Percentiles rank a stretch among this genome's conserved stretches.
Evolutionary conservation across 169 alveolate species (phyloP).

Genomic region (Plasmodium cynomolgi): DNA sequence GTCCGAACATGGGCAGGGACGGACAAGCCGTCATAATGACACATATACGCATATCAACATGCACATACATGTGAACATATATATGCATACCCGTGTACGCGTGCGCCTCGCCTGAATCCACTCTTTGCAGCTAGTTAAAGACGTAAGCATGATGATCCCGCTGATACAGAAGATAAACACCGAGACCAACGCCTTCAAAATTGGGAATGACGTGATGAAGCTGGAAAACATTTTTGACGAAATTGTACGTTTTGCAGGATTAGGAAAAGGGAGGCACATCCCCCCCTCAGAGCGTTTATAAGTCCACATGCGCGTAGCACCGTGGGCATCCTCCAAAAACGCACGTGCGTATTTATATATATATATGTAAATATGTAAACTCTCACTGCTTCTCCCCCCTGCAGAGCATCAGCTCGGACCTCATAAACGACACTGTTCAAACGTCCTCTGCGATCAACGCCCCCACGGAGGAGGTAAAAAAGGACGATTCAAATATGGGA

Average conservation of each 20-base stretch:
- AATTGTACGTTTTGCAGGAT: conserved; percentile 18
- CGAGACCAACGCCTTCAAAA: conserved; percentile 66
- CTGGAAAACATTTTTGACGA: conserved; percentile 67
- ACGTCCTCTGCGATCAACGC: conserved; percentile 59
- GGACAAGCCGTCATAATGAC: neutral
- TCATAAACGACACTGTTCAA: conserved; percentile 63
- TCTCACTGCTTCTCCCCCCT: neutral
- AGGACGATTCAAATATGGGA: neutral
- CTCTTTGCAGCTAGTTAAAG: conserved; percentile 63
- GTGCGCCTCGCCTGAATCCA: neutral
- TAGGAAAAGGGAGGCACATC: neutral
- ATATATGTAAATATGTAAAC: neutral
- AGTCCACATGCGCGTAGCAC: neutral
- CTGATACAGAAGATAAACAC: conserved; percentile 56
- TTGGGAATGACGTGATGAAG: conserved; percentile 63
- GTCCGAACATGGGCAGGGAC: neutral
- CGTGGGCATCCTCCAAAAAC: neutral
- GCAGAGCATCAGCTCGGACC: conserved; percentile 43
- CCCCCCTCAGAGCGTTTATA: neutral
- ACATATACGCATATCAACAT: neutral
- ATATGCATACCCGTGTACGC: neutral
- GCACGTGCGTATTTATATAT: neutral
- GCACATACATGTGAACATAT: neutral
- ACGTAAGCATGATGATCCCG: conserved; percentile 58
- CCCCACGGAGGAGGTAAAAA: conserved; percentile 68